Evolutionary conservation across 2,329 filamentous ascomycete genomes (phyloP), one percentile per base, ranked within the genome.

Genomic region (Claviceps spartinae): DNA sequence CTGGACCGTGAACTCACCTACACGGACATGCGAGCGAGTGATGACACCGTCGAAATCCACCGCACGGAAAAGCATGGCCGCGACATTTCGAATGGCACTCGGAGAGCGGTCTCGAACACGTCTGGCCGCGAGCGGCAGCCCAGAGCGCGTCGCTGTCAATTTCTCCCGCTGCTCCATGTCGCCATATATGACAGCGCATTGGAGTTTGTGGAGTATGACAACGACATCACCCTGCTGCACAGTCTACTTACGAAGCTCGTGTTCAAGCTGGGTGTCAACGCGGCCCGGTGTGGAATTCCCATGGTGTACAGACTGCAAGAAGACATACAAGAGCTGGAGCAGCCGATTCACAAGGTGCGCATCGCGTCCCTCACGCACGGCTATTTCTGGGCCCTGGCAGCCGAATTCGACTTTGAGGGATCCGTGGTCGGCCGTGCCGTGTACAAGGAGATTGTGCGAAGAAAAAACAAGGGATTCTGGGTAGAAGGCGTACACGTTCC

Each of bases 251-350:
- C 80, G 11, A 86, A 79, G 52, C 73, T 95, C n/a, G 78, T 88
- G 8, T 75, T 81, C 53, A 82, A 81, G 52, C 75, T 96, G 1
- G 90, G 91, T 4, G 81, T 95, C 49, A 95, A 96, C 63, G 85
- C 88, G 16, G 78, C 78, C 5, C 79, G 84, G 53, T 85, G 79
- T 60, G 88, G 89, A 0, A 68, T 96, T 40, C 88, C 90, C 2
- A 95, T 96, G 89, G 77, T 95, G 11, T 82, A 94, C 65, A 80
- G 85, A 46, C 75, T 97, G 1, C 90, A 96, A 65, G 88, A 95
- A 61, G 88, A 93, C 56, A 85, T 93, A 36, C 75, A 80, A 52
- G 77, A 79, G 7, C 73, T 82, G 3, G 80, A 83, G 47, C 77
- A 77, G 24, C 81, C 85, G 0, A 66, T 80, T 43, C 78, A 83